A percentile compares a stretch with the other conserved stretches of the same genome.
Evolutionary conservation across 2,329 filamentous ascomycete species (phyloP).

Genomic region (Ophiostoma piceae): DNA sequence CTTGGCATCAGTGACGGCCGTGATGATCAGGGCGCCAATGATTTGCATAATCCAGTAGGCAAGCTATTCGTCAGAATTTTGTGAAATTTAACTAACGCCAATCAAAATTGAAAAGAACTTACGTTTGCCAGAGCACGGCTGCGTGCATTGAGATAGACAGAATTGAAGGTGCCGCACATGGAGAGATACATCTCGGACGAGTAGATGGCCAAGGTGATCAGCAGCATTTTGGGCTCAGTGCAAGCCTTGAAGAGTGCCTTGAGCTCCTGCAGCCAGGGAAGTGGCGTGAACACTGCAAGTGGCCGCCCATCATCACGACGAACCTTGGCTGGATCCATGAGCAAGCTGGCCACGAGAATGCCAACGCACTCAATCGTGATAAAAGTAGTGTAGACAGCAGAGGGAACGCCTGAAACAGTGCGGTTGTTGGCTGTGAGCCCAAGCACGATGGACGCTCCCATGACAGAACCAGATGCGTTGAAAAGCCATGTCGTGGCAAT

Average conservation of each 20-base stretch:
- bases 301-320: conserved; percentile 20
- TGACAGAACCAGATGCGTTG: conserved; percentile 6
- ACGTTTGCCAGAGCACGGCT: not conserved
- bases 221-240: conserved; percentile 14
- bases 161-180: conserved; percentile 18
- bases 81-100: not conserved
- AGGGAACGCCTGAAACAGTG: conserved; percentile 14
- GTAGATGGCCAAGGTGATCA: conserved; percentile 20
- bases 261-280: conserved; percentile 5
- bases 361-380: conserved; percentile 14
- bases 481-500: conserved; percentile 15
- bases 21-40: not conserved
- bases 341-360: conserved; percentile 14
- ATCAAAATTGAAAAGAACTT: not conserved
- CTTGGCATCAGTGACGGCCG: conserved; percentile 17
- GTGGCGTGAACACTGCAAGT: conserved; percentile 21
- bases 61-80: conserved; percentile 17
- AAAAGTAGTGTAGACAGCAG: conserved; percentile 16
- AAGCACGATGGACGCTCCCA: conserved; percentile 17
- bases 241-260: conserved; percentile 11
- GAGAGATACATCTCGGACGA: conserved; percentile 20
- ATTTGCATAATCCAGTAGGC: conserved; percentile 20
- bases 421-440: conserved; percentile 16
- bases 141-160: not conserved
- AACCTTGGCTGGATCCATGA: conserved; percentile 16